Percentiles rank a stretch among this genome's conserved stretches.
These are phyloP conservation scores for Wickerhamiella occidentalis DNA, from an alignment of 805 yeast species.

Conservation along the genomic window DNA sequence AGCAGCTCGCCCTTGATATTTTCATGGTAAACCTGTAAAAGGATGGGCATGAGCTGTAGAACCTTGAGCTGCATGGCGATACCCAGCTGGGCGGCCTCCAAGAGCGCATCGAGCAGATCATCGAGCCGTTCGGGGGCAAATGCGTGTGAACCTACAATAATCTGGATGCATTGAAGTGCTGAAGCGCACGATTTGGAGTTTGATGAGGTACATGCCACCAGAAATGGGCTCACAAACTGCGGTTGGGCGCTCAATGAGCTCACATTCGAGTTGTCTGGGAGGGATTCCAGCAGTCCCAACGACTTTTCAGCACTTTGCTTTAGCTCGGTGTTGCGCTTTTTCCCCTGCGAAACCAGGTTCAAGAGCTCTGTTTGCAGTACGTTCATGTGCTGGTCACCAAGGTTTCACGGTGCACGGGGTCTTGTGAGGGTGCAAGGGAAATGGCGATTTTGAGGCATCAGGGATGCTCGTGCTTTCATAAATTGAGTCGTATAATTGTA, in stretches of 20 bases:
- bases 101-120: slow-evolving; percentile 51
- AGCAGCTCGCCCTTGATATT: slow-evolving; percentile 45
- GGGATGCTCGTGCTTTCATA: too few relatives aligned
- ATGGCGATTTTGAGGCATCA: background rate
- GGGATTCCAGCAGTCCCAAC: slow-evolving; percentile 12
- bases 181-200: slow-evolving; percentile 62
- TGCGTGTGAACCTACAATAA: slow-evolving; percentile 41
- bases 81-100: slow-evolving; percentile 63
- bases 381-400: slow-evolving; percentile 1
- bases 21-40: slow-evolving; percentile 51
- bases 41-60: slow-evolving; percentile 66
- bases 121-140: slow-evolving; percentile 41
- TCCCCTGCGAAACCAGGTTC: slow-evolving; percentile 53
- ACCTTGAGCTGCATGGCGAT: slow-evolving; percentile 77
- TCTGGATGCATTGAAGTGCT: slow-evolving; percentile 60
- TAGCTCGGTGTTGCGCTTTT: slow-evolving; percentile 58
- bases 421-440: background rate
- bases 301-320: slow-evolving; percentile 28
- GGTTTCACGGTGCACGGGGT: background rate
- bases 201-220: slow-evolving; percentile 59
- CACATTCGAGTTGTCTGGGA: slow-evolving; percentile 13
- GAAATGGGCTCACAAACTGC: slow-evolving; percentile 54
- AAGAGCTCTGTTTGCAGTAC: slow-evolving; percentile 44
- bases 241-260: slow-evolving; percentile 21
- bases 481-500: too few relatives aligned